These are phyloP conservation scores for Paramarasmius palmivorus DNA, from an alignment of 1,284 basidiomycete species.

Conservation along the genomic window DNA sequence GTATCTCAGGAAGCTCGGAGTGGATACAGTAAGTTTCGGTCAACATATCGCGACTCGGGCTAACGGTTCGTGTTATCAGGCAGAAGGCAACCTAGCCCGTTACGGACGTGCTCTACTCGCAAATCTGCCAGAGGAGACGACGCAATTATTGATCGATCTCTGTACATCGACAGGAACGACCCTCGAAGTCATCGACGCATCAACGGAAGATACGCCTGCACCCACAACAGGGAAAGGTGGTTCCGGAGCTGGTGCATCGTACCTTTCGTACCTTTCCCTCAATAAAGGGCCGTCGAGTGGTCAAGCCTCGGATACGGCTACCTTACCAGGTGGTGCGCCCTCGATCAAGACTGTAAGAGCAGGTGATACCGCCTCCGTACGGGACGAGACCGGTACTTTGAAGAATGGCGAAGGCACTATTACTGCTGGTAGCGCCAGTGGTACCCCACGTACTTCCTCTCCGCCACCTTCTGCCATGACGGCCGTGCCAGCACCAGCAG, in stretches of 20 bases:
- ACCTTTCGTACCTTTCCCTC: slow-evolving; percentile 78
- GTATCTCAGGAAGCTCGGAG: slow-evolving; percentile 80
- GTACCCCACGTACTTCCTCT: slow-evolving; percentile 20
- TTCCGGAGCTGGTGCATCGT: slow-evolving; percentile 51
- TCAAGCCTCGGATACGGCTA: slow-evolving; percentile 39
- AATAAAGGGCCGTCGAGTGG: slow-evolving; percentile 51
- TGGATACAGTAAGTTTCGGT: slow-evolving; percentile 65
- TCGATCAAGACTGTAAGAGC: slow-evolving; percentile 50
- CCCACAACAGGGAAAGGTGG: slow-evolving; percentile 22
- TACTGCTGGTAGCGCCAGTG: slow-evolving; percentile 21
- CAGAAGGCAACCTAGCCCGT: slow-evolving; percentile 79
- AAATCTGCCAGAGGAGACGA: slow-evolving; percentile 84
- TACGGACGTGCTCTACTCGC: slow-evolving; percentile 86
- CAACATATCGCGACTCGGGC: slow-evolving; percentile 4
- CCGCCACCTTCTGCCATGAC: slow-evolving; percentile 26
- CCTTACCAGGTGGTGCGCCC: slow-evolving; percentile 47
- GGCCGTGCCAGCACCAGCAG: slow-evolving; percentile 28
- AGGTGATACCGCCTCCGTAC: slow-evolving; percentile 36
- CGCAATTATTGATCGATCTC: slow-evolving; percentile 88
- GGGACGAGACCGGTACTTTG: slow-evolving; percentile 26
- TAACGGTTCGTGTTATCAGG: slow-evolving; percentile 41
- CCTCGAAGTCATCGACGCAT: slow-evolving; percentile 28
- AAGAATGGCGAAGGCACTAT: slow-evolving; percentile 2
- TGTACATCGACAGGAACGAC: slow-evolving; percentile 74
- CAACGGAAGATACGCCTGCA: slow-evolving; percentile 32